Base-by-base conservation (phyloP, 805 yeast species). In the Kodamaea jinghongensis region DNA sequence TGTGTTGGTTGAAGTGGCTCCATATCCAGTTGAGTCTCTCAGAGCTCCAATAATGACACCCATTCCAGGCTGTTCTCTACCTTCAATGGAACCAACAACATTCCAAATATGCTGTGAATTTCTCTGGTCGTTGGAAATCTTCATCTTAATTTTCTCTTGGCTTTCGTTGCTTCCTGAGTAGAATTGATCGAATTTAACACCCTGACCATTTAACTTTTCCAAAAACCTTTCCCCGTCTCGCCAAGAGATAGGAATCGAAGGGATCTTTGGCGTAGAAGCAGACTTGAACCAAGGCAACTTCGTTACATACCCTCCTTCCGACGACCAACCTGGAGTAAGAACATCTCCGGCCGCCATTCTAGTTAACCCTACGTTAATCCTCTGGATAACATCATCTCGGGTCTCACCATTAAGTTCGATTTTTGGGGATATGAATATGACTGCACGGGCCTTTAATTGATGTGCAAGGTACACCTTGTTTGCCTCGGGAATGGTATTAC, bases 21-120 rank as follows among this genome's bases (percentile, higher is more conserved):
- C 97, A 49, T 65, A 74, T 45, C 88, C 78, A 16, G 80, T 66
- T 0, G 95, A 69, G 55, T 89, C 96, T 48, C 96, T 68, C 4
- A 84, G 76, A 0, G 96, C 89, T 1, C 95, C 96, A 41, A 91
- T 76, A 2, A 90, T 68, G 4, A 91, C 63, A 0, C 86, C 87
- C 47, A 78, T 75, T 14, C 78, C 86, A 14, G 70, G 65, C 61
- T 87, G 96, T 55, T 91, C 97, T 34, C 81, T 65, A 9, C 97
- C 97, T 25, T 75, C 71, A 15, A 90, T 78, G 32, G 81, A 76
- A 1, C 91, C 96, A 17, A 87, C 56, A 1, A 90, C 78, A 54
- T 89, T 86, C 86, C 93, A 81, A 3, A 84, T 67, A 13, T 78
- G 76, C 47, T 91, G 95, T 3, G 74, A 60, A 29, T 74, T 64